phyloP scores from a whole-genome alignment of 306 rosid species.

The Myrica gale region DNA sequence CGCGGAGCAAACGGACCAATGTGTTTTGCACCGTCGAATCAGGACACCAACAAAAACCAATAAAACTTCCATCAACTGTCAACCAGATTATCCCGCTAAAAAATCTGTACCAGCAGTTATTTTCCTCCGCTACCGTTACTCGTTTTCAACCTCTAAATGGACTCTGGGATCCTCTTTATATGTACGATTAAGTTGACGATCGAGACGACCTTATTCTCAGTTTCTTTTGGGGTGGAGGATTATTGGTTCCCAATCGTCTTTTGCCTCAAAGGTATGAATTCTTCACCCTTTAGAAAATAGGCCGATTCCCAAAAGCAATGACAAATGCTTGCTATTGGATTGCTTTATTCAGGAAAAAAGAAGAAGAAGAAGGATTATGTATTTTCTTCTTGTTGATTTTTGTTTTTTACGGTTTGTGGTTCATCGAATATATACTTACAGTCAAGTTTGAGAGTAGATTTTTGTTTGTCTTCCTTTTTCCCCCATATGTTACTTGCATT shows the following conservation, averaged over 20 bases:
- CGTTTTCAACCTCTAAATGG: conserved; percentile 9
- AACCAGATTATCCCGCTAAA: conserved; percentile 15
- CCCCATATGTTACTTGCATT: not conserved
- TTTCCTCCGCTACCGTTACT: not conserved
- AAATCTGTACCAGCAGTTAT: not conserved
- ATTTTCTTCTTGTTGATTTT: not conserved
- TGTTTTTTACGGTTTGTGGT: not conserved
- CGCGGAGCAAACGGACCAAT: no score
- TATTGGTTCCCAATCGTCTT: conserved; percentile 25
- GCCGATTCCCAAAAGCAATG: not conserved
- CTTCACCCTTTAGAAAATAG: not conserved
- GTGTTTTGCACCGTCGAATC: no score
- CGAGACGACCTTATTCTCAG: not conserved
- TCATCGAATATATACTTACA: not conserved
- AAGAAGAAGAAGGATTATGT: no score
- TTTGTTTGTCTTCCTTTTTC: not conserved
- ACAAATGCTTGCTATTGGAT: not conserved
- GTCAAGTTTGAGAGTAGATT: not conserved
- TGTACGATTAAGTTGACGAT: not conserved
- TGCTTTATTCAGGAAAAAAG: no score
- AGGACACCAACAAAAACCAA: no score
- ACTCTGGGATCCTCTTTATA: not conserved
- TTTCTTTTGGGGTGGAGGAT: not conserved
- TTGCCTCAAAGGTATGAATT: conserved; percentile 20
- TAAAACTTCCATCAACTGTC: no score